Conservation (phyloP, 1,139 yeast species). For the Nakaseomyces bracarensis region DNA sequence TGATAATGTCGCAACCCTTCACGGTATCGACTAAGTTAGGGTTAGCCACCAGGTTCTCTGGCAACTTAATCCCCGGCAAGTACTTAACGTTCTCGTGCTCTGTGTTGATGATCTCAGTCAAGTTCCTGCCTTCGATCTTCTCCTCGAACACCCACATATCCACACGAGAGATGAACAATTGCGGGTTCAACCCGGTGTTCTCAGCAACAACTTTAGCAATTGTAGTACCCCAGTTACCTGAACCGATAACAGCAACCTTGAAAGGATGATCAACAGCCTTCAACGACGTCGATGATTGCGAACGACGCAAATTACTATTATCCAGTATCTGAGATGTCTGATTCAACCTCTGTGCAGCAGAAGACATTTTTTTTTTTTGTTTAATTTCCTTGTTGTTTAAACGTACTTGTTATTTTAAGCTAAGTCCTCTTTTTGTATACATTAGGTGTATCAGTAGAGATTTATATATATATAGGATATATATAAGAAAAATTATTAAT, state of each 20-base stretch:
- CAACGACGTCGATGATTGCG: conserved; percentile 17
- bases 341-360: conserved; percentile 29
- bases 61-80: conserved; percentile 73
- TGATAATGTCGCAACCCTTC: conserved; percentile 66
- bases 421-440: too few relatives aligned
- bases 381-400: too few relatives aligned
- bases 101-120: conserved; percentile 80
- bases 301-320: conserved; percentile 13
- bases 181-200: conserved; percentile 61
- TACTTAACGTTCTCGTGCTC: conserved; percentile 85
- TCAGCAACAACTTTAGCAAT: conserved; percentile 91
- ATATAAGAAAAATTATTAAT: too few relatives aligned
- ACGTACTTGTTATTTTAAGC: too few relatives aligned
- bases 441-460: too few relatives aligned
- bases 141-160: conserved; percentile 96
- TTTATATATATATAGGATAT: too few relatives aligned
- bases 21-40: conserved; percentile 74
- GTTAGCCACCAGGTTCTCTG: conserved; percentile 71
- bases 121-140: conserved; percentile 54
- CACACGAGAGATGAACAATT: conserved; percentile 58
- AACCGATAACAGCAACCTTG: conserved; percentile 49
- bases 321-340: conserved; percentile 26
- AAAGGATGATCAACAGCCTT: conserved; percentile 37
- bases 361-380: conserved; percentile 3
- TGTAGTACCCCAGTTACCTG: conserved; percentile 92